phyloP scores from a whole-genome alignment of 352 stramenopile species.

The Phytophthora parvispora region DNA sequence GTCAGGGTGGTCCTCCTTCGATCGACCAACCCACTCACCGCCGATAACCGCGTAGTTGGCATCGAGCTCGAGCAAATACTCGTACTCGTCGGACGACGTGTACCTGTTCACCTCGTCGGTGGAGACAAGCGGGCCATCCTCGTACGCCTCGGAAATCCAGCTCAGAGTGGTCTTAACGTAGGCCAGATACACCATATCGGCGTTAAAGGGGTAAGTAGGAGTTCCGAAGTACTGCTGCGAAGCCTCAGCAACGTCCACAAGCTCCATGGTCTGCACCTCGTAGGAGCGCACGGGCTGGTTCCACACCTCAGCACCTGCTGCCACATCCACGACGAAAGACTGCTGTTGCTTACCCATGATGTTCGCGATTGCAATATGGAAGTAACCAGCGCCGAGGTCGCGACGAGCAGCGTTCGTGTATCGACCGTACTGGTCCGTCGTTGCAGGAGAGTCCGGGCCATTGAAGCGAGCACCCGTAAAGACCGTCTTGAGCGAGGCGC shows the following conservation, averaged over 20 bases:
- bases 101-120: slow-evolving; percentile 32
- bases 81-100: slow-evolving; percentile 40
- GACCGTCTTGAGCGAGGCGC: slow-evolving; percentile 21
- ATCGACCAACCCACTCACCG: slow-evolving; percentile 46
- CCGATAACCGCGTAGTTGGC: slow-evolving; percentile 46
- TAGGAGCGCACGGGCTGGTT: slow-evolving; percentile 69
- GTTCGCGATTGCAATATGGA: slow-evolving; percentile 39
- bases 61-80: slow-evolving; percentile 54
- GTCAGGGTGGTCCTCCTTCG: slow-evolving; percentile 39
- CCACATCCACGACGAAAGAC: slow-evolving; percentile 61
- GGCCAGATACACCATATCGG: slow-evolving; percentile 40
- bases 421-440: slow-evolving; percentile 26
- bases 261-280: slow-evolving; percentile 35
- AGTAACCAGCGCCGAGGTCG: slow-evolving; percentile 36
- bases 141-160: slow-evolving; percentile 55
- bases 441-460: slow-evolving; percentile 15
- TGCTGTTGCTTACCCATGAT: slow-evolving; percentile 48
- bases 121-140: slow-evolving; percentile 46
- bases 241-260: slow-evolving; percentile 34
- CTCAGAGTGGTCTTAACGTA: slow-evolving; percentile 58
- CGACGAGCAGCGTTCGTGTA: slow-evolving; percentile 30
- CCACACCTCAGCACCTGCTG: slow-evolving; percentile 49
- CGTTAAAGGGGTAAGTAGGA: slow-evolving; percentile 60
- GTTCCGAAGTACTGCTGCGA: slow-evolving; percentile 46
- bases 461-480: slow-evolving; percentile 39